Evolutionary conservation across 2,329 filamentous ascomycete genomes (phyloP), one percentile per base, ranked within the genome.

Genomic region (Epichloe glyceriae): DNA sequence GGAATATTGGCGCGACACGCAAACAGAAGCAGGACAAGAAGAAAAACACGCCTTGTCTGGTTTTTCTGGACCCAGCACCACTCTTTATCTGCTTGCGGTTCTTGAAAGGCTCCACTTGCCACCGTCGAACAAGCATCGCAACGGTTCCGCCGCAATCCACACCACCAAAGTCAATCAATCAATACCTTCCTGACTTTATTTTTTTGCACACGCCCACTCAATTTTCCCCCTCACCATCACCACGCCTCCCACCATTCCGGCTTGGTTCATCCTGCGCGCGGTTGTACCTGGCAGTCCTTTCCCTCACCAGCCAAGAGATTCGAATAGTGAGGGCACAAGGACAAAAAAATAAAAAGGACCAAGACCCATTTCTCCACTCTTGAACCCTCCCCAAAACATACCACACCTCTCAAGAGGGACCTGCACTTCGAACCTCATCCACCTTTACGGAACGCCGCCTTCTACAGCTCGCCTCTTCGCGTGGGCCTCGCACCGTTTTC

Each of bases 321-420:
- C 17, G 19, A 52, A 19, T 34, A 41, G 35, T 45, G 46, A 50
- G 47, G 46, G 41, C 45, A 40, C 47, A 51, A 49, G 41, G 49
- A 33, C 15, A 65, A 65, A 63, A 66, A 66, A 63, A 56, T 56
- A 67, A 68, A 68, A 69, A 69, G 64, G 61, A 64, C 63, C 63
- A 59, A 67, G 68, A 67, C 63, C 67, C 67, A 64, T 61, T 69
- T 71, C 69, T 68, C 70, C 70, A 72, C 70, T 67, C 64, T 49
- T 63, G 60, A 67, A 67, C 65, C 67, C 67, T 71, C 66, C 68
- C 68, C 68, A 67, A 66, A 70, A 65, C 68, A 70, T 65, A 56
- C 53, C 53, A 55, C 66, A 63, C 60, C 61, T 69, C 65, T 65
- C 33, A 62, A 65, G 56, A 65, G 65, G 65, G 60, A 62, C 64